Conservation (phyloP, 2,329 filamentous ascomycete species). For the Gnomoniopsis sp. region DNA sequence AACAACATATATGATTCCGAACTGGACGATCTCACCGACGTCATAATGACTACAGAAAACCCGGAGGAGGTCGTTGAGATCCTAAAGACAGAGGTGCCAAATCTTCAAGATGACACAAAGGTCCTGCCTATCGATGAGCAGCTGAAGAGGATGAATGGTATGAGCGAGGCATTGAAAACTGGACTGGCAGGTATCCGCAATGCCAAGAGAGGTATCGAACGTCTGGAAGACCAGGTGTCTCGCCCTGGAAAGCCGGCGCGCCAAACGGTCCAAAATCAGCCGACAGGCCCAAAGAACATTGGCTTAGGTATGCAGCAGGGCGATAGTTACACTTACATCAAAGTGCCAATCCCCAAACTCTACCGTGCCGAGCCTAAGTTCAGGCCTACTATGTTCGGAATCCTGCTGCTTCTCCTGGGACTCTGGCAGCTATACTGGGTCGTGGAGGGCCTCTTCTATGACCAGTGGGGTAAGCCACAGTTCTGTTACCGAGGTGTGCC, state of each 20-base stretch:
- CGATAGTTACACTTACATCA: conserved; percentile 33
- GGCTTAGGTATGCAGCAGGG: background rate
- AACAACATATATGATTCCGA: conserved; percentile 59
- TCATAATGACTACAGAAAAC: conserved; percentile 34
- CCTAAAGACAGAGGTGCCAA: conserved; percentile 19
- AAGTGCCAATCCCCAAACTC: conserved; percentile 44
- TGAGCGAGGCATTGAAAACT: conserved; percentile 50
- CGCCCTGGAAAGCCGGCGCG: conserved; percentile 28
- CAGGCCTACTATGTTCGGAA: conserved; percentile 46
- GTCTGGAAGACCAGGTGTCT: conserved; percentile 50
- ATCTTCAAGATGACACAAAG: conserved; percentile 12
- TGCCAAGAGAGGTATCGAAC: conserved; percentile 56
- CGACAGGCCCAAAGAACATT: conserved; percentile 1
- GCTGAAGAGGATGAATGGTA: conserved; percentile 43
- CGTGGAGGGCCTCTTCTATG: conserved; percentile 49
- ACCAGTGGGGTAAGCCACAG: conserved; percentile 49
- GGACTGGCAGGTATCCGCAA: conserved; percentile 50
- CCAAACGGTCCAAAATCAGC: background rate
- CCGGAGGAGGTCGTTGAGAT: conserved; percentile 26
- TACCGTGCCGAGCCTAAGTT: conserved; percentile 42
- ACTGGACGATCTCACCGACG: conserved; percentile 53
- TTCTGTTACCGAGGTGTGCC: conserved; percentile 41
- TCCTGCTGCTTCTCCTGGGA: conserved; percentile 38
- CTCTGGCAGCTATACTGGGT: conserved; percentile 44
- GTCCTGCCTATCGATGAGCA: conserved; percentile 35